A percentile compares a stretch with the other conserved stretches of the same genome.
These are phyloP conservation scores for Crepidotus variabilis DNA, from an alignment of 768 basidiomycete genomes.

Conservation along the genomic window DNA sequence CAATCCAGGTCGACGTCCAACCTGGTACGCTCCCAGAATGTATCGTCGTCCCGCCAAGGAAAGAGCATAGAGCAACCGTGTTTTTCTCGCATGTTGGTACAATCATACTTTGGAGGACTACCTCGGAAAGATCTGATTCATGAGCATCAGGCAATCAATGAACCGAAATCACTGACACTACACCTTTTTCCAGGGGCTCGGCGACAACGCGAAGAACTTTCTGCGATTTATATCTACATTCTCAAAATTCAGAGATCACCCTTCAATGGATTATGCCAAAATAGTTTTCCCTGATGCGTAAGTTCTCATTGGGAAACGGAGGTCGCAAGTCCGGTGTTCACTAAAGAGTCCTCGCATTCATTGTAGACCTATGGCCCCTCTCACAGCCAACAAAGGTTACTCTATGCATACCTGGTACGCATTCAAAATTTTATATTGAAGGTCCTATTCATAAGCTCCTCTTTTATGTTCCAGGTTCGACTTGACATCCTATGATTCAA, in stretches of 20 bases:
- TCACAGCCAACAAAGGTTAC: constrained; percentile 69
- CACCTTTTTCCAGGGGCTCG: constrained; percentile 50
- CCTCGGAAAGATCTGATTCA: background rate
- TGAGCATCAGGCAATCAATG: background rate
- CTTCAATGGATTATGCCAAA: constrained; percentile 66
- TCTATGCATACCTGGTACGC: constrained; percentile 66
- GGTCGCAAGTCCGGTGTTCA: no score
- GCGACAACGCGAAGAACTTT: constrained; percentile 74
- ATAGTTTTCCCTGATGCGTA: constrained; percentile 84
- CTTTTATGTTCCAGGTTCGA: constrained; percentile 44
- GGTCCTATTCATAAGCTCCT: background rate
- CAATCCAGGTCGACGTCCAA: background rate
- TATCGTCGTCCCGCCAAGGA: constrained; percentile 45
- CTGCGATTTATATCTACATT: constrained; percentile 64
- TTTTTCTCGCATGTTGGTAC: constrained; percentile 80
- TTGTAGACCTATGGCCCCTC: constrained; percentile 41
- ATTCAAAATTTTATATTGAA: background rate
- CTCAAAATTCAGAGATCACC: constrained; percentile 26
- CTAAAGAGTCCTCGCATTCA: no score
- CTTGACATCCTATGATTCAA: constrained; percentile 41
- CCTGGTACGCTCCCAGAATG: constrained; percentile 30
- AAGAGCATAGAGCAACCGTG: constrained; percentile 76
- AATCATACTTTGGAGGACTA: background rate
- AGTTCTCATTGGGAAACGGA: no score
- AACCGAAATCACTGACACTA: background rate